Evolutionary conservation across 805 yeast genomes (phyloP), one percentile per base, ranked within the genome.

Genomic region (Lipomyces japonicus): DNA sequence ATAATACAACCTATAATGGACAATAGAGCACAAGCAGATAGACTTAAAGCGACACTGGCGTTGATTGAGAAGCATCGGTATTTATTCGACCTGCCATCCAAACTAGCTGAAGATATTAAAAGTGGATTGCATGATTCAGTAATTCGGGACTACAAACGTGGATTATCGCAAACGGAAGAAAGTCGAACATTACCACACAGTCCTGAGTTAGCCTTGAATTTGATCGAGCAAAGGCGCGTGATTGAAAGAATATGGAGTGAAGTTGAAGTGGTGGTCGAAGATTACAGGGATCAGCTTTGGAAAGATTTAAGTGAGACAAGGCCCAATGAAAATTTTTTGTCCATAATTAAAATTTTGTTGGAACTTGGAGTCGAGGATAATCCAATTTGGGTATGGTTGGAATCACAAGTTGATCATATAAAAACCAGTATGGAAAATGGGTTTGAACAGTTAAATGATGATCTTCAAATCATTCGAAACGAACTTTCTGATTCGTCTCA

Each of bases 311-410:
- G 63, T 24, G 43, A 54, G 5, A 48, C 72, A 1, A 49, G 62
- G 3, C 60, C 67, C 1, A 68, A 69, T 21, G 66, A 64, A 19
- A 66, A 39, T 18, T 47, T 44, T 18, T 32, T 55, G 9, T 16
- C 31, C 7, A 36, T 39, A 4, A 51, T 55, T 25, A 34, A 75
- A n/a, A 77, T 76, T 56, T 68, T 84, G 30, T 65, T 81, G 39
- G 86, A 83, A 53, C 68, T 85, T 30, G 84, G 81, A n/a, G 74
- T 77, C 2, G 75, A 71, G 40, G 81, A 78, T 48, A 82, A 80
- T 62, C 91, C 91, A 3, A 77, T 84, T 4, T 63, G 73, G 21
- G 79, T 75, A 46, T 84, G 88, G 80, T 73, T 84, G 25, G 69
- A 74, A 37, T 66, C 75, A 18, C 82, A 76, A 59, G 72, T 74